Evolutionary conservation across 2,329 filamentous ascomycete species (phyloP).

Genomic region (Beauveria sp.): DNA sequence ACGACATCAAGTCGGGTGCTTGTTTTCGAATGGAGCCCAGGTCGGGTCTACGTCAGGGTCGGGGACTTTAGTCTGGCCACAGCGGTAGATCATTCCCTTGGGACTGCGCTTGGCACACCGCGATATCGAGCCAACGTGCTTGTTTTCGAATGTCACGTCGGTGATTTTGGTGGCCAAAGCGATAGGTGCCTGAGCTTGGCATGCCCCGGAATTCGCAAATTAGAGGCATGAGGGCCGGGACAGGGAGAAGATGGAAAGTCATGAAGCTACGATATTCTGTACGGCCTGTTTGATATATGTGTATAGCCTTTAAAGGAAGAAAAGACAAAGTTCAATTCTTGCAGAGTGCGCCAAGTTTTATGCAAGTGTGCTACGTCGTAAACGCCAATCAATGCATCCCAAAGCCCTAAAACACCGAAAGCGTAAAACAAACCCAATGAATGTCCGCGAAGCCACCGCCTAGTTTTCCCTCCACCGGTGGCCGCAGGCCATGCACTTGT

Average conservation of each 20-base stretch:
- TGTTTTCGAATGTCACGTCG: too few species aligned
- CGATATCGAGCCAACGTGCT: too few species aligned
- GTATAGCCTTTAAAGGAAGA: background rate
- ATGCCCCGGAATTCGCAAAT: too few species aligned
- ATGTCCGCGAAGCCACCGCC: background rate
- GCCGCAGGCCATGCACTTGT: constrained; percentile 68
- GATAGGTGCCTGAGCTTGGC: too few species aligned
- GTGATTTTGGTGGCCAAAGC: too few species aligned
- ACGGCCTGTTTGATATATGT: background rate
- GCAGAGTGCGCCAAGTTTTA: background rate
- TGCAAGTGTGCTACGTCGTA: background rate
- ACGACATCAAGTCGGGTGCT: too few species aligned
- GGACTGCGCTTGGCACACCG: too few species aligned
- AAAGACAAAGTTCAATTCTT: background rate
- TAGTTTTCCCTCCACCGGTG: constrained; percentile 61
- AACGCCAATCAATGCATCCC: background rate
- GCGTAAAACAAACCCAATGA: constrained; percentile 3
- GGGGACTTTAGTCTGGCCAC: too few species aligned
- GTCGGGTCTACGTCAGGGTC: too few species aligned
- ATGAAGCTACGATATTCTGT: background rate
- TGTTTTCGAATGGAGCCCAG: too few species aligned
- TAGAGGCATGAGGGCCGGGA: background rate
- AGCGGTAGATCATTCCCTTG: too few species aligned
- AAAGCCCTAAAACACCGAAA: background rate
- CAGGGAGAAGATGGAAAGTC: background rate